phyloP scores from a whole-genome alignment of 768 basidiomycete species.

The Phaeotremella fagi region DNA sequence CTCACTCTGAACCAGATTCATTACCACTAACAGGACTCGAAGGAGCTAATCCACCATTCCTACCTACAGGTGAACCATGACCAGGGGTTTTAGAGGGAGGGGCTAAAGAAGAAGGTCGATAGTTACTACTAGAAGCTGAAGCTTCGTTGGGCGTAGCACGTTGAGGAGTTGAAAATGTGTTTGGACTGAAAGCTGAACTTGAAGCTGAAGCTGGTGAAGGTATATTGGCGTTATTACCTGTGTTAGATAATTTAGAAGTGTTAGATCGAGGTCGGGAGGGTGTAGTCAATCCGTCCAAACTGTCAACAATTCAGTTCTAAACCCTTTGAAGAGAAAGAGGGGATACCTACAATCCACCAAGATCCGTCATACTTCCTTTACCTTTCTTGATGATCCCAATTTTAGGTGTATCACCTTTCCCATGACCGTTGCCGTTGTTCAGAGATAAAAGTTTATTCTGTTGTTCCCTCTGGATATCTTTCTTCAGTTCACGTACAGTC shows the following conservation, averaged over 20 bases:
- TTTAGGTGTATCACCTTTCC: slow-evolving; percentile 2
- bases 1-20: slow-evolving; percentile 23
- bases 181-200: slow-evolving; percentile 1
- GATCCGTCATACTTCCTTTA: slow-evolving; percentile 31
- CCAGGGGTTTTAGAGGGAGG: slow-evolving; percentile 4
- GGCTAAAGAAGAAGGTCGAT: slow-evolving; percentile 22
- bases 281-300: slow-evolving; percentile 38
- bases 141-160: slow-evolving; percentile 6
- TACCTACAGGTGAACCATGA: slow-evolving; percentile 15
- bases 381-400: slow-evolving; percentile 16
- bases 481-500: slow-evolving; percentile 45
- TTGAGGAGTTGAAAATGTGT: slow-evolving; percentile 16
- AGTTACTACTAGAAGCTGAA: slow-evolving; percentile 26
- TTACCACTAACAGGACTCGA: slow-evolving; percentile 33
- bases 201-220: slow-evolving; percentile 1
- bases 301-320: slow-evolving; percentile 2
- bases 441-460: slow-evolving; percentile 27
- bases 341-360: slow-evolving; percentile 44
- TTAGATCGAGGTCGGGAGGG: slow-evolving; percentile 22
- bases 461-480: slow-evolving; percentile 45
- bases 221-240: slow-evolving; percentile 12
- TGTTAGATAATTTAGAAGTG: slow-evolving; percentile 7
- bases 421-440: slow-evolving; percentile 2
- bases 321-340: too few species aligned
- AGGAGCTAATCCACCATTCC: slow-evolving; percentile 8